Conservation (phyloP, 495 filamentous ascomycete genomes). For the Bathelium albidoporum region DNA sequence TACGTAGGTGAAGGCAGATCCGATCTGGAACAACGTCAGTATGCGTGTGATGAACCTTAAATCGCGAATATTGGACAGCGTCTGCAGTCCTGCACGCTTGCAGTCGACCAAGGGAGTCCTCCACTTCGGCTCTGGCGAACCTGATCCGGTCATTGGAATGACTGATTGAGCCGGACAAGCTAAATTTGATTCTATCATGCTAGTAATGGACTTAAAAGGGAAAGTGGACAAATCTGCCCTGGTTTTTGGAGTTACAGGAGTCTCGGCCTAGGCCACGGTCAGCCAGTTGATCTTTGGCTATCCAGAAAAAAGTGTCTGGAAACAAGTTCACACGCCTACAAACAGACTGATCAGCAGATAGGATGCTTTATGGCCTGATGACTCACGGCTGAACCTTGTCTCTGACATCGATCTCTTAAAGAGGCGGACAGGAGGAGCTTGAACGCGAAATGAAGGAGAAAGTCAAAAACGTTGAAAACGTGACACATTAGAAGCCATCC, state of each 20-base stretch:
- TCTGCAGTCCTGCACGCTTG: no score
- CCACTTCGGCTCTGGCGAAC: no score
- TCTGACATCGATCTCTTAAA: constrained; percentile 30
- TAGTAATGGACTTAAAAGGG: not conserved
- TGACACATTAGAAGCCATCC: constrained; percentile 21
- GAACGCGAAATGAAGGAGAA: constrained; percentile 20
- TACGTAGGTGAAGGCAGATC: no score
- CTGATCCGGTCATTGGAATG: no score
- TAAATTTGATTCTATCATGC: not conserved
- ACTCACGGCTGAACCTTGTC: constrained; percentile 26
- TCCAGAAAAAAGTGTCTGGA: constrained; percentile 25
- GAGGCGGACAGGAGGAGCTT: constrained; percentile 26
- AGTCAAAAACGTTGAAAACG: constrained; percentile 23
- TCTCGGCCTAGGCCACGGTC: constrained; percentile 27
- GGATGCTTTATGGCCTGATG: constrained; percentile 28
- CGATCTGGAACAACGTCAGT: no score
- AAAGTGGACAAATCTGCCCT: constrained; percentile 17
- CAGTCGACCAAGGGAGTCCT: no score
- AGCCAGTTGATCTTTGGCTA: constrained; percentile 30
- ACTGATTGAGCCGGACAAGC: not conserved
- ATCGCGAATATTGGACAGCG: no score
- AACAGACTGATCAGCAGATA: constrained; percentile 28
- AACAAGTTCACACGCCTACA: constrained; percentile 26
- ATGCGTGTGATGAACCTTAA: no score
- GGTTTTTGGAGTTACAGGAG: constrained; percentile 27